phyloP scores from a whole-genome alignment of 441 rosid species.

The Mallotus japonicus region DNA sequence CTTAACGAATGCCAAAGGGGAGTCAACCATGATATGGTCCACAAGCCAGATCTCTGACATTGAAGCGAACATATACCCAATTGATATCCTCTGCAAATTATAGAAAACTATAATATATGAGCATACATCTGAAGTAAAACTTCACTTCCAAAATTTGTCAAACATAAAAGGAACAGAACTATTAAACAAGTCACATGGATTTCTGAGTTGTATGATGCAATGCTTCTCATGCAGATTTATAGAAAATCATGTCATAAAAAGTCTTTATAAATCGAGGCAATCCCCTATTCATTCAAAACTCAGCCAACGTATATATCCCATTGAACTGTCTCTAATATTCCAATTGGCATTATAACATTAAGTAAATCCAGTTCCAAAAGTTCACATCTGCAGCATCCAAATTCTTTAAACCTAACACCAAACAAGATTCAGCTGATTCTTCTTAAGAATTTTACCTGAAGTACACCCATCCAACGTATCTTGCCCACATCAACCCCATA shows the following conservation, averaged over 20 bases:
- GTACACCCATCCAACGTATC: slow-evolving; percentile 59
- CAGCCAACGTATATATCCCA: neutral
- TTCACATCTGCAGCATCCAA: neutral
- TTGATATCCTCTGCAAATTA: slow-evolving; percentile 53
- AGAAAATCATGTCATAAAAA: neutral
- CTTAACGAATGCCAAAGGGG: slow-evolving; percentile 39
- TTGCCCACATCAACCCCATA: slow-evolving; percentile 56
- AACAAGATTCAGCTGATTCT: slow-evolving; percentile 1
- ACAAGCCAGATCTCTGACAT: slow-evolving; percentile 64
- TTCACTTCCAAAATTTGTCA: slow-evolving; percentile 10
- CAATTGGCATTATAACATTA: neutral
- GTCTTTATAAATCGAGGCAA: neutral
- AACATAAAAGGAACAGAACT: neutral
- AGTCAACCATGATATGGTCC: slow-evolving; percentile 36
- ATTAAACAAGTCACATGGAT: neutral
- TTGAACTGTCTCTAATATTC: slow-evolving; percentile 3
- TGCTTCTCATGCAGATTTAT: neutral
- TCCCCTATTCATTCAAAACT: neutral
- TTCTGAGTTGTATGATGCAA: neutral
- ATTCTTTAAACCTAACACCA: neutral
- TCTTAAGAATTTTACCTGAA: slow-evolving; percentile 39
- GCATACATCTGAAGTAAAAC: neutral
- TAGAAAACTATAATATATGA: slow-evolving; percentile 12
- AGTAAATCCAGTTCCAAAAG: slow-evolving; percentile 7
- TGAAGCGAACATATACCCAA: slow-evolving; percentile 61